phyloP scores from a whole-genome alignment of 164 flowering plant species.

The Macadamia integrifolia region DNA sequence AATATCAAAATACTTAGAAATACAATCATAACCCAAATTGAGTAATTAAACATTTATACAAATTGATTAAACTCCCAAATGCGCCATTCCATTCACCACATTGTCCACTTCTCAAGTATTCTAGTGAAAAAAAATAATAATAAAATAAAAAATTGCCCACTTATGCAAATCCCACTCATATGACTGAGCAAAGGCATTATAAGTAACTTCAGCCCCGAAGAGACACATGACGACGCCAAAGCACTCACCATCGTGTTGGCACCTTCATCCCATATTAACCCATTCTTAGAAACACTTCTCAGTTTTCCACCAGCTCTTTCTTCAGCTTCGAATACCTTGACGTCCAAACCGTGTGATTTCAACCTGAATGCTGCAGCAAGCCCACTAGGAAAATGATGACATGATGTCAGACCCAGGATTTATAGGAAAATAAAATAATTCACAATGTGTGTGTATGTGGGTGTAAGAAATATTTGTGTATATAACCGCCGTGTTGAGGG shows the following conservation, averaged over 20 bases:
- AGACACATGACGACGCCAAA: not conserved
- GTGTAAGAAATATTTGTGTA: too few species aligned
- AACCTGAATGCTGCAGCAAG: constrained; percentile 90
- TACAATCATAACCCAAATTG: not conserved
- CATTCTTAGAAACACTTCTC: constrained; percentile 55
- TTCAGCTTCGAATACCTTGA: constrained; percentile 80
- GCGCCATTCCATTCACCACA: not conserved
- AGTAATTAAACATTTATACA: not conserved
- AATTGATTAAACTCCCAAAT: not conserved
- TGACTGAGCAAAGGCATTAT: not conserved
- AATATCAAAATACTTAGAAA: not conserved
- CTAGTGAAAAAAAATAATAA: too few species aligned
- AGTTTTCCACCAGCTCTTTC: constrained; percentile 81
- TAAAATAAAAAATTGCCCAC: too few species aligned
- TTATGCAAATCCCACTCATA: not conserved
- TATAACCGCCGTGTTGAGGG: too few species aligned
- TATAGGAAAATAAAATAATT: not conserved
- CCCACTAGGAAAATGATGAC: constrained; percentile 42
- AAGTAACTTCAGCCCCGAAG: not conserved
- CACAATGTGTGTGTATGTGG: too few species aligned
- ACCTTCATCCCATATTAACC: constrained; percentile 94
- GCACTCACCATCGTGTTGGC: constrained; percentile 84
- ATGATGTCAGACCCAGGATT: not conserved
- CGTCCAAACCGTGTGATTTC: constrained; percentile 70
- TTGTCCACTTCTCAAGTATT: not conserved